Base-by-base conservation (phyloP, 306 rosid species). In the Acacia acuminata region DNA sequence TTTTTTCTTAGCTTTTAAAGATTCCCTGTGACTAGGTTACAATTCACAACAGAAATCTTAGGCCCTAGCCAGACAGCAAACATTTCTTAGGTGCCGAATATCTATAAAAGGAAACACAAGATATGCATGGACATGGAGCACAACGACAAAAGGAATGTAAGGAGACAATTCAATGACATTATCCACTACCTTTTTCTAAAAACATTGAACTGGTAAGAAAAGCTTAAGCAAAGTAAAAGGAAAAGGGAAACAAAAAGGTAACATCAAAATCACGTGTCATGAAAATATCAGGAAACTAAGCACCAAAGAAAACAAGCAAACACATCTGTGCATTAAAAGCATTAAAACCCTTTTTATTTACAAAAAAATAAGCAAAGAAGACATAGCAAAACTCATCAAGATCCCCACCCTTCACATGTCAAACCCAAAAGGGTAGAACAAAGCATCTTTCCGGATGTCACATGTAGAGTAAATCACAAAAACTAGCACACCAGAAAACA, bases 1-100 rank as follows among this genome's bases (percentile, higher is more conserved):
- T 79, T 43, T 40, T 43, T 70, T 70, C 34, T 70, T 42, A 61
- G 44, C 73, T 73, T 77, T 19, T 45, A 80, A 10, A 78, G 47
- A 53, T 53, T 66, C 67, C 53, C 66, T 69, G 48, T 69, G 40
- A 40, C 61, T 78, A 77, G 30, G 75, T 7, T 13, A 25, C 73
- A 65, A 65, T 81, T 64, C 38, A 20, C 38, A 81, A 71, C 67
- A 77, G 56, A 15, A 77, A 60, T 45, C n/a, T 70, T 43, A 77
- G 42, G 58, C 51, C 40, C 79, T 80, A 81, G 40, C 79, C 56
- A 51, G 65, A 36, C n/a, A 60, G 77, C 42, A 51, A 42, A 76
- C 58, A 70, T 38, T 45, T 75, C 76, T 71, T 69, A 10, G 27
- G 30, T 20, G 22, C 20, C 51, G 71, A 84, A 56, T 16, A 60